phyloP scores from a whole-genome alignment of 768 basidiomycete genomes.

The Collybia sp. region DNA sequence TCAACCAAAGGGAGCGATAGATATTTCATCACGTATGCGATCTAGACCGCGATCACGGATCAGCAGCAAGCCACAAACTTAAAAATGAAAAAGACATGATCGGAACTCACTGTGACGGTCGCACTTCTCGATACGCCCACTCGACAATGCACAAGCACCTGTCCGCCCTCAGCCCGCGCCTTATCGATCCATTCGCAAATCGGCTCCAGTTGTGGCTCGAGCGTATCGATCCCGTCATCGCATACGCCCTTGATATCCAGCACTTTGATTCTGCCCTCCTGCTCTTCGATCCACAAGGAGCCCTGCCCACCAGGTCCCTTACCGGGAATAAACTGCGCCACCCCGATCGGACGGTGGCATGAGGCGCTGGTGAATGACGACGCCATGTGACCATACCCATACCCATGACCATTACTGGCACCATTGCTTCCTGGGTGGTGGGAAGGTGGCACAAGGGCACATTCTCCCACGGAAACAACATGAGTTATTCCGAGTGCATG shows the following conservation, averaged over 20 bases:
- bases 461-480: constrained; percentile 96
- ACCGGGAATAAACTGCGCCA: constrained; percentile 33
- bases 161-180: constrained; percentile 78
- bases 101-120: constrained; percentile 72
- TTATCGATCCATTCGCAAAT: constrained; percentile 94
- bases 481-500: constrained; percentile 95
- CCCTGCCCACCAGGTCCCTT: constrained; percentile 54
- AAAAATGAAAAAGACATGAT: constrained; percentile 1
- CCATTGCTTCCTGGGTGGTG: constrained; percentile 24
- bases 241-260: constrained; percentile 89
- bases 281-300: constrained; percentile 84
- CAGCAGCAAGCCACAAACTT: neutral
- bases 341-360: constrained; percentile 22
- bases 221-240: constrained; percentile 94
- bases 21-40: constrained; percentile 97
- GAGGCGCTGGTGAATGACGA: constrained; percentile 7
- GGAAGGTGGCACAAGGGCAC: constrained; percentile 79
- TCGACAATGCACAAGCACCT: constrained; percentile 93
- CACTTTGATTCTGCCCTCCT: constrained; percentile 85
- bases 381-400: constrained; percentile 9
- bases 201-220: constrained; percentile 82
- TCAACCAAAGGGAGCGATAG: constrained; percentile 81
- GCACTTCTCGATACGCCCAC: constrained; percentile 98
- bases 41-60: constrained; percentile 33
- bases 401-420: constrained; percentile 3